Evolutionary conservation across 352 stramenopile species (phyloP).

Genomic region (Phytopythium boreale): DNA sequence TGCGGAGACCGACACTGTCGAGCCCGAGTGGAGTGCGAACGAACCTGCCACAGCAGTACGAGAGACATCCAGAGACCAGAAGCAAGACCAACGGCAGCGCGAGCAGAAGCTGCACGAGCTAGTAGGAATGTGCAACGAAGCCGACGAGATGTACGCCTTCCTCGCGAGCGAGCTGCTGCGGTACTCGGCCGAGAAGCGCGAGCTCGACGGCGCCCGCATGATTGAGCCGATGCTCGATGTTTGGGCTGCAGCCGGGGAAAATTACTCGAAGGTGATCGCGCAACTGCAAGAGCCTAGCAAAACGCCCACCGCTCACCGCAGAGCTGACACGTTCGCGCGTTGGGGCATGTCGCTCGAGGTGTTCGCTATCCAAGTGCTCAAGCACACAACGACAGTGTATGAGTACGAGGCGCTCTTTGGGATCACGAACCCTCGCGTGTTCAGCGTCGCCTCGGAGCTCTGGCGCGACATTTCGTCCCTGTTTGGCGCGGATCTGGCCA

Average conservation of each 20-base stretch:
- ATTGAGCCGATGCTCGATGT: conserved; percentile 66
- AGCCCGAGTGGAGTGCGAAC: neutral
- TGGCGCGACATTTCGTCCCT: conserved; percentile 27
- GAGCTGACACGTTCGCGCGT: conserved; percentile 33
- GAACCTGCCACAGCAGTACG: neutral
- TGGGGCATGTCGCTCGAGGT: conserved; percentile 63
- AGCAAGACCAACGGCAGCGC: conserved; percentile 3
- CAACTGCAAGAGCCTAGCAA: conserved; percentile 21
- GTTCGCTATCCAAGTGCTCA: conserved; percentile 60
- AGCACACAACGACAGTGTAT: conserved; percentile 54
- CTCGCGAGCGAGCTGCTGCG: conserved; percentile 42
- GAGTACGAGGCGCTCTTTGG: conserved; percentile 57
- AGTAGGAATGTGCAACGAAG: conserved; percentile 30
- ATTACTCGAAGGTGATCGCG: conserved; percentile 56
- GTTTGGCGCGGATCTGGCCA: conserved; percentile 49
- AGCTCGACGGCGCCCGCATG: conserved; percentile 24
- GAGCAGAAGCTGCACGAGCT: conserved; percentile 14
- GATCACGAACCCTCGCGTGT: conserved; percentile 54
- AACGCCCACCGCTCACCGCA: neutral
- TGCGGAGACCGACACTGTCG: neutral
- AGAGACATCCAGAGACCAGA: neutral
- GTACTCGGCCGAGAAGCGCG: conserved; percentile 22
- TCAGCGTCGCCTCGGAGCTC: conserved; percentile 27
- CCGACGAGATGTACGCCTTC: conserved; percentile 63
- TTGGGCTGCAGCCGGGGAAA: conserved; percentile 60